Base-by-base conservation (phyloP, 352 stramenopile genomes). In the Phytophthora aleatoria region DNA sequence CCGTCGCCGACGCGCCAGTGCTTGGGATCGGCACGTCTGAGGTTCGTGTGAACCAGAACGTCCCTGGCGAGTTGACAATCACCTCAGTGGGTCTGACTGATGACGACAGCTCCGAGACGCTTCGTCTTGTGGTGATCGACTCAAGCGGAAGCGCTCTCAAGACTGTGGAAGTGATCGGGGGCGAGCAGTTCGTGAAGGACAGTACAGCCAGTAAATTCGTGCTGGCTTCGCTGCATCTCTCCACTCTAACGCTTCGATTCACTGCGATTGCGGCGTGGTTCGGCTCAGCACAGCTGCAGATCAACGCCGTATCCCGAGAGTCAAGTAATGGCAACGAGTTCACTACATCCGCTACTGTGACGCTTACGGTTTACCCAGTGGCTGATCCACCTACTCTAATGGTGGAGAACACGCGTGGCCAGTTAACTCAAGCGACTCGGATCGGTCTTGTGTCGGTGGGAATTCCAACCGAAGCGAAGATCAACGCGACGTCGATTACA, bases 291-390 rank as follows among this genome's bases (percentile, higher is more conserved):
- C 42, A 61, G 8, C 51, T 89, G 24, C 54, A 72, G 10, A 28
- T 87, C 6, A 64, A 50, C 4, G 75, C 73, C 8, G 70, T 82
- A 7, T 66, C 77, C 11, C 79, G 54, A 3, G 80, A 89, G 33
- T 52, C 15, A 0, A 67, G 57, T 15, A 78, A 61, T 11, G 61
- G 64, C 0, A 50, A 67, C 7, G 54, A 61, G 12, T 59, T 62
- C 1, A 50, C 53, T n/a, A 76, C 59, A 2, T 68, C 50, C 0
- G 39, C 47, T 3, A 67, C 6, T 1, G 66, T 78, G 0, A 12
- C 26, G 5, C 31, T 87, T n/a, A 77, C 44, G 11, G 68, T 84
- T 15, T 24, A 77, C 9, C 75, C 80, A 3, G 67, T 80, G 1
- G 76, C 77, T 5, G 80, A 87, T 28, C 58, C 50, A 8, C 75